phyloP scores from a whole-genome alignment of 2,329 filamentous ascomycete species.

The Colletotrichum agaves region DNA sequence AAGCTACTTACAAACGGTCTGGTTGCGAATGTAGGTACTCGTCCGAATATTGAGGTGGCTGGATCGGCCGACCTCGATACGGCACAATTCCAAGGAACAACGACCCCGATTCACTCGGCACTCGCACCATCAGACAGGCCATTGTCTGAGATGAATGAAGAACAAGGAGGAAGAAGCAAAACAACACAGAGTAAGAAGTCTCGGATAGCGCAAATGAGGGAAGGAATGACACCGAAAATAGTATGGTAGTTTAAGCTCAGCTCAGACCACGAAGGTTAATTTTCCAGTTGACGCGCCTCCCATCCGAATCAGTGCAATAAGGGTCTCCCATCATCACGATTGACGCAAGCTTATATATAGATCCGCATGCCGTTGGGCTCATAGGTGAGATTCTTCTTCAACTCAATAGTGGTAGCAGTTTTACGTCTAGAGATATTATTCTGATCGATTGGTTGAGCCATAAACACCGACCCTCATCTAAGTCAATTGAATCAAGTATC shows the following conservation, averaged over 20 bases:
- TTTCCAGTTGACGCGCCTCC: conserved; percentile 1
- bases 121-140: neutral
- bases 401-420: neutral
- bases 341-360: conserved; percentile 4
- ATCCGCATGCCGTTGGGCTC: neutral
- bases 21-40: neutral
- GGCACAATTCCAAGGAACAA: neutral
- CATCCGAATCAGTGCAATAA: conserved; percentile 18
- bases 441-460: conserved; percentile 24
- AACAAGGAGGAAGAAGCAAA: neutral
- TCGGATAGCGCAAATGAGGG: neutral
- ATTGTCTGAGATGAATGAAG: conserved; percentile 8
- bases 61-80: conserved; percentile 19
- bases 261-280: neutral
- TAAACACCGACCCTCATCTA: conserved; percentile 21
- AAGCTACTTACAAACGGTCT: neutral
- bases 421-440: neutral
- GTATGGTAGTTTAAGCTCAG: neutral
- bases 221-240: neutral
- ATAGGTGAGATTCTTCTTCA: neutral
- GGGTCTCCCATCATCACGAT: conserved; percentile 3
- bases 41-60: conserved; percentile 34
- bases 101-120: conserved; percentile 20
- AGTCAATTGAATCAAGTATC: conserved; percentile 38
- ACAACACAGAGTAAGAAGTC: neutral